Base-by-base conservation (phyloP, 306 rosid genomes). In the Pachyrhizus erosus region DNA sequence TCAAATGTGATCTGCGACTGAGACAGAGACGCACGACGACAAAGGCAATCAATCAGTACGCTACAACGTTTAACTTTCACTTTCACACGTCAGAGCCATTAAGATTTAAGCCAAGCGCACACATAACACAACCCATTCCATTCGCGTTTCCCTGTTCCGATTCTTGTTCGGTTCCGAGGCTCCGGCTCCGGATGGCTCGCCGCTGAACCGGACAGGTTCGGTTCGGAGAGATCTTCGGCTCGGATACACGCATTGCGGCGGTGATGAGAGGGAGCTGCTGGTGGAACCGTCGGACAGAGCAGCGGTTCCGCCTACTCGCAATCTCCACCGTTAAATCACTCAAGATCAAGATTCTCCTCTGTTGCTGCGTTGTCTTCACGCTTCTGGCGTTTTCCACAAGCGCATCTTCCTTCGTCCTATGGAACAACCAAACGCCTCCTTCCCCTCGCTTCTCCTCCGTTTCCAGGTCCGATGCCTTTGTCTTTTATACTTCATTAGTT, bases 271-370 rank as follows among this genome's bases (percentile, higher is more conserved):
- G 91, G 78, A 86, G 80, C 84, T 87, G 82, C 80, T 84, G 84
- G 57, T 82, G 88, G 80, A 89, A 90, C 80, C 98, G 98, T 79
- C 91, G 97, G 78, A 82, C 84, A 66, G 86, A 87, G 39, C 96
- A 85, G 88, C 85, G 92, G 90, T 86, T 90, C 76, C 92, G 94
- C 73, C 87, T 84, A 78, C 68, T 87, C 42, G 78, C 89, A 77
- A 80, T 89, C 86, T 88, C 87, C 42, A 80, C 94, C 45, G 83
- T 90, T 45, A 93, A 91, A 91, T 94, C 98, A 34, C 45, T 79
- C 39, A 96, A 74, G 93, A 89, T 96, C 89, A 91, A 91, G 89
- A 87, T 93, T 83, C 80, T 91, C 5, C 90, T 93, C 18, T 89
- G 83, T 31, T 83, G 85, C 40, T 93, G 96, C 87, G 85, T 93